Conservation (phyloP, 768 basidiomycete species). For the Galerina sulciceps region DNA sequence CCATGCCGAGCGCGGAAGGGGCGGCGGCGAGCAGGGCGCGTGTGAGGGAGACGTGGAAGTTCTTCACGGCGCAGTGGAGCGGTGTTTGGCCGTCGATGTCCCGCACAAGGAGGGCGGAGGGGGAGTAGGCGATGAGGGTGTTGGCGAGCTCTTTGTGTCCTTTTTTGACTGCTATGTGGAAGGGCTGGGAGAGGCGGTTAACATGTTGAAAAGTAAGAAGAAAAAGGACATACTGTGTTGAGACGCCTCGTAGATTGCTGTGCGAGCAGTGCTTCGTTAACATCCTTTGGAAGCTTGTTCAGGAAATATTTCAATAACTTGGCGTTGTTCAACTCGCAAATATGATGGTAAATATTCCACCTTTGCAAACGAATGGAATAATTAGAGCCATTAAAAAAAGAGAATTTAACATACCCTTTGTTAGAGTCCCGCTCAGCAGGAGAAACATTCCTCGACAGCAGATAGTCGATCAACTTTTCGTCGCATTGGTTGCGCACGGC, state of each 20-base stretch:
- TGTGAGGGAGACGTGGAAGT: constrained; percentile 37
- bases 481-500: constrained; percentile 37
- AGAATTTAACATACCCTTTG: constrained; percentile 41
- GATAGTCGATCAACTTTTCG: constrained; percentile 48
- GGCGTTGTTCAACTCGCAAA: constrained; percentile 33
- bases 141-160: constrained; percentile 32
- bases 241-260: constrained; percentile 48
- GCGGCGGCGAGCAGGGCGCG: constrained; percentile 38
- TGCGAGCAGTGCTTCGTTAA: constrained; percentile 43
- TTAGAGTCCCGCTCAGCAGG: constrained; percentile 43
- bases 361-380: constrained; percentile 29
- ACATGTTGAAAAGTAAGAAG: not conserved
- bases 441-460: constrained; percentile 51
- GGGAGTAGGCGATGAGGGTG: constrained; percentile 42
- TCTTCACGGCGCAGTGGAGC: constrained; percentile 50
- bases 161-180: constrained; percentile 54
- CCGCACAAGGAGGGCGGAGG: constrained; percentile 37
- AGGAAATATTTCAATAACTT: constrained; percentile 47
- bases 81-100: constrained; percentile 56
- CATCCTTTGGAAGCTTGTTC: constrained; percentile 53
- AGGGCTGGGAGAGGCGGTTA: constrained; percentile 41
- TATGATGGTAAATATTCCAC: constrained; percentile 60
- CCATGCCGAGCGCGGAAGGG: constrained; percentile 43
- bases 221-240: constrained; percentile 25
- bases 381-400: not conserved